Base-by-base conservation (phyloP, 2,329 filamentous ascomycete genomes). In the Scleromitrula shiraiana region DNA sequence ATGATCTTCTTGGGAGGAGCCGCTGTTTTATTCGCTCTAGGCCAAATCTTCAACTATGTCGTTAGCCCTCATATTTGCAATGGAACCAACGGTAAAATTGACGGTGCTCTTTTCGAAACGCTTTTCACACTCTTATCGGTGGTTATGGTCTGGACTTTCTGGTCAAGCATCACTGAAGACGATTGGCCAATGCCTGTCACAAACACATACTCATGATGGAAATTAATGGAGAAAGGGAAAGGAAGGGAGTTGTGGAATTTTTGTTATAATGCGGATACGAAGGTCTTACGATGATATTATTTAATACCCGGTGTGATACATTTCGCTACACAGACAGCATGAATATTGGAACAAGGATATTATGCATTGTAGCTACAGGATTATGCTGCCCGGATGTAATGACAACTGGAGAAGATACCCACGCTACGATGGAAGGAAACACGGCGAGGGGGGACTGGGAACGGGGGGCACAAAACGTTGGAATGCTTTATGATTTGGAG, bases 151-250 rank as follows among this genome's bases (percentile, higher is more conserved):
- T 98, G 93, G 90, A 68, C 87, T 49, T 98, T 98, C 74, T 98
- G 93, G 93, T 95, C 89, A 39, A 96, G 89, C 70, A 98, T 98
- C 61, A 98, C 93, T 14, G 93, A 98, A 69, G 93, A 98, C 62
- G 91, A 96, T 71, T 98, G 93, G 93, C 88, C 90, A 15, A 76
- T 77, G 67, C 70, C 73, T 27, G 67, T 59, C 26, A 49, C 54
- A 15, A 58, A 50, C 43, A 59, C 57, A 17, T 64, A 64, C 46
- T 46, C 62, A 51, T 64, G 53, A 64, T 37, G n/a, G 46, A 43
- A 49, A 51, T 46, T 20, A 42, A 24, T 17, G 14, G 26, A 50
- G 41, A 7, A 17, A 36, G 46, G 50, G 48, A 54, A 49, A n/a
- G n/a, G n/a, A 46, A 52, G 41, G 59, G 62, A 58, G 58, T 62